A percentile compares a stretch with the other conserved stretches of the same genome.
These are phyloP conservation scores for Bryum argenteum DNA, from an alignment of 225 moss, liverwort and hornwort genomes.

Conservation along the genomic window DNA sequence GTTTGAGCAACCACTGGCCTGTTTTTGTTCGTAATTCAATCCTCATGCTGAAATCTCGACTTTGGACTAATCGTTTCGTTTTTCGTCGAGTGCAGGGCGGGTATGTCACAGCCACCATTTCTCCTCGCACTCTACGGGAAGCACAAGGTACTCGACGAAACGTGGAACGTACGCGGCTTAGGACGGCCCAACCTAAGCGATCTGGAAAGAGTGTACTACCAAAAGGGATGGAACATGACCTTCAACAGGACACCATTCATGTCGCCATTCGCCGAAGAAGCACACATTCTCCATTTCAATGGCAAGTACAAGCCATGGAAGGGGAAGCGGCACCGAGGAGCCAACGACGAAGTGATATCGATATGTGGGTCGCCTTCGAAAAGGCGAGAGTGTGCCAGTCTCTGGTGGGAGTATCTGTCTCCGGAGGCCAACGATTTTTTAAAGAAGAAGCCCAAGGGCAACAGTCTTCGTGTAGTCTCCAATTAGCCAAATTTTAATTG, in stretches of 20 bases:
- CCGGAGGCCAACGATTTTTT: slow-evolving; percentile 57
- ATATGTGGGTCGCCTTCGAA: slow-evolving; percentile 59
- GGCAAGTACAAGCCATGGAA: slow-evolving; percentile 91
- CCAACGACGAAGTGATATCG: slow-evolving; percentile 55
- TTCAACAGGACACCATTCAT: slow-evolving; percentile 62
- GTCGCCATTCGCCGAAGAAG: slow-evolving; percentile 70
- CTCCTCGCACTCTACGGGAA: slow-evolving; percentile 77
- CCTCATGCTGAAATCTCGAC: too few relatives aligned
- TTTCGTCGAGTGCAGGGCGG: slow-evolving; percentile 54
- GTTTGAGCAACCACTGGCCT: too few relatives aligned
- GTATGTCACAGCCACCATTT: slow-evolving; percentile 89
- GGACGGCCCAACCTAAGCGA: slow-evolving; percentile 73
- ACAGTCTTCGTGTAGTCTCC: slow-evolving; percentile 33
- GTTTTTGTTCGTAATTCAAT: too few relatives aligned
- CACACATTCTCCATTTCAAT: slow-evolving; percentile 86
- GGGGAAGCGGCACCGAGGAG: slow-evolving; percentile 51
- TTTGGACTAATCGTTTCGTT: too few relatives aligned
- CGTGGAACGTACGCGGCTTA: slow-evolving; percentile 86
- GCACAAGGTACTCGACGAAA: slow-evolving; percentile 69
- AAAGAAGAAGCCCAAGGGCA: slow-evolving; percentile 56
- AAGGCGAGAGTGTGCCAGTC: slow-evolving; percentile 60
- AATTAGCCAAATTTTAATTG: slow-evolving; percentile 20
- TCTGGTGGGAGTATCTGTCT: slow-evolving; percentile 93
- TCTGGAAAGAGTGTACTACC: slow-evolving; percentile 61
- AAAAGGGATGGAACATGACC: slow-evolving; percentile 45